A percentile compares a stretch with the other conserved stretches of the same genome.
These are phyloP conservation scores for Dothistroma pini DNA, from an alignment of 2,329 filamentous ascomycete species.

Conservation along the genomic window DNA sequence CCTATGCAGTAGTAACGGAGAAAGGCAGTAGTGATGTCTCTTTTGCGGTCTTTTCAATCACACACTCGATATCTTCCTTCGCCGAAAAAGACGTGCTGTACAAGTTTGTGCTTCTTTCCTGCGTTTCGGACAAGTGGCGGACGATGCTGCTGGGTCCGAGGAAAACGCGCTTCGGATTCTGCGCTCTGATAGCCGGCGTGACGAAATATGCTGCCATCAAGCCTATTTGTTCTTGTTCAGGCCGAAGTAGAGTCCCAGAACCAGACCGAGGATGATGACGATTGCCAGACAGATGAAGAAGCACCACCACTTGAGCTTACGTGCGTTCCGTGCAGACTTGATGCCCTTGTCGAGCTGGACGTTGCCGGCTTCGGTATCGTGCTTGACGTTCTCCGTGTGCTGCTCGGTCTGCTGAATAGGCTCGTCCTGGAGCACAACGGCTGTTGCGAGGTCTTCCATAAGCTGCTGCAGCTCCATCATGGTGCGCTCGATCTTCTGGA, in stretches of 20 bases:
- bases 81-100: conserved; percentile 2
- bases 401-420: conserved; percentile 60
- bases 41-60: neutral
- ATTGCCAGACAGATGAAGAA: conserved; percentile 54
- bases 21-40: neutral
- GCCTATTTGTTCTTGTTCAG: conserved; percentile 22
- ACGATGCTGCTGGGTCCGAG: neutral
- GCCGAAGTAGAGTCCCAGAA: conserved; percentile 49
- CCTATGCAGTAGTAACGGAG: neutral
- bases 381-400: conserved; percentile 62
- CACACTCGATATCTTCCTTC: neutral
- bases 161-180: neutral
- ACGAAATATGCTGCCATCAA: neutral
- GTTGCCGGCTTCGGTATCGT: conserved; percentile 67
- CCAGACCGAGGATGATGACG: conserved; percentile 48
- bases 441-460: conserved; percentile 70
- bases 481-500: conserved; percentile 74
- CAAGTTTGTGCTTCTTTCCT: conserved; percentile 1
- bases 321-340: conserved; percentile 60
- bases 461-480: conserved; percentile 66
- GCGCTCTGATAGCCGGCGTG: neutral
- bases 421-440: conserved; percentile 68
- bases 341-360: conserved; percentile 66
- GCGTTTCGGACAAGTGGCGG: neutral
- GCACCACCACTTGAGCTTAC: conserved; percentile 81